Base-by-base conservation (phyloP, 139 green algal species). In the Picochlorum sp. region DNA sequence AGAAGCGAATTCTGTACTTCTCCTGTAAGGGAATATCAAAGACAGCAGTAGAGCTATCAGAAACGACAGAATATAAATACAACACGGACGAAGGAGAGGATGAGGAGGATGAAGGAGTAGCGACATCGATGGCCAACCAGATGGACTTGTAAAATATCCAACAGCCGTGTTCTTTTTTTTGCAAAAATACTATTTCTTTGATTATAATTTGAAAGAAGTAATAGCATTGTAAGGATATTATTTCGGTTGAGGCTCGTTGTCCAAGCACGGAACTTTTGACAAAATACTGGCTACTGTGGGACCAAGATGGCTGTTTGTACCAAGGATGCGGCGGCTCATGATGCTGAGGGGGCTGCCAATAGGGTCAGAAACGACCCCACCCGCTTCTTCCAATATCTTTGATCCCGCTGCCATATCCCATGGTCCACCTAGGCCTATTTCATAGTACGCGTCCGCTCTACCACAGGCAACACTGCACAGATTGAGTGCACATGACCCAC, bases 371-470 rank as follows among this genome's bases (percentile, higher is more conserved):
- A 95, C 72, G 13, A 65, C 25, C 7, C 88, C 90, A 7, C 89
- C 89, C 26, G 90, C 90, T 59, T 96, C 82, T 56, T 78, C 29
- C 45, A 89, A 58, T 29, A 87, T 75, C 16, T 83, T 40, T 29
- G 73, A 60, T 2, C 47, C 78, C 3, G 79, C 83, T 16, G 75
- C 80, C 44, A 80, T 64, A 58, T 90, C 83, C 85, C 85, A 94
- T 31, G 68, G 71, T 2, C 87, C 87, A 2, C 89, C 89, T 61
- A 96, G 90, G 7, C 86, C 83, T 24, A 94, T 77, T 67, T 99
- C 93, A 55, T 87, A 99, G 53, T 95, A 97, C 3, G 65, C 82
- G 62, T 99, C 93, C 49, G 91, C 59, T 7, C 92, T 65, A 30
- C 69, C 69, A 32, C 24, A 25, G 2, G 88, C 88, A 44, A 94